Evolutionary conservation across 768 basidiomycete species (phyloP).

Genomic region (Xanthoconium purpureum): DNA sequence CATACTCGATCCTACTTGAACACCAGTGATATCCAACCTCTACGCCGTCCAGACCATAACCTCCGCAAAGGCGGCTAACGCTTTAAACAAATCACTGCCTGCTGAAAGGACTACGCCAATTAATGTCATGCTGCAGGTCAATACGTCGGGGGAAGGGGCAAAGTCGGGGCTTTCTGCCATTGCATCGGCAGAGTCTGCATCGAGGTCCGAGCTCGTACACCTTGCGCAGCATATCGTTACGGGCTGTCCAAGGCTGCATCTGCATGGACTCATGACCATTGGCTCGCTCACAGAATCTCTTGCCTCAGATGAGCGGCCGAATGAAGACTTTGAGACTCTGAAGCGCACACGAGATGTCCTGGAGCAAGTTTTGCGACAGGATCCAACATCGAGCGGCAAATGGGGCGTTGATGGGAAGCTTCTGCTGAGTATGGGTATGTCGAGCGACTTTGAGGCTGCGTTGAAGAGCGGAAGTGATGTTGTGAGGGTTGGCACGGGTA

Average conservation of each 20-base stretch:
- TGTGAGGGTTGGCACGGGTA: slow-evolving; percentile 87
- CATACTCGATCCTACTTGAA: slow-evolving; percentile 2
- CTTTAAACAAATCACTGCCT: slow-evolving; percentile 72
- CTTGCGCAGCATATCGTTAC: slow-evolving; percentile 70
- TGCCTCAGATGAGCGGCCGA: slow-evolving; percentile 37
- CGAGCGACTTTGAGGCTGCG: slow-evolving; percentile 88
- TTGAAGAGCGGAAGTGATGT: slow-evolving; percentile 80
- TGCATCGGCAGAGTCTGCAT: slow-evolving; percentile 27
- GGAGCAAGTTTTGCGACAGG: slow-evolving; percentile 39
- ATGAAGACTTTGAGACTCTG: slow-evolving; percentile 74
- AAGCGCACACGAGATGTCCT: slow-evolving; percentile 62
- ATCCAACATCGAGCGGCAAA: slow-evolving; percentile 18
- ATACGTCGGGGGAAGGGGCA: slow-evolving; percentile 88
- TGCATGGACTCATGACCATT: slow-evolving; percentile 96
- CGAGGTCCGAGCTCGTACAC: slow-evolving; percentile 50
- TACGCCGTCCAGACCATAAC: slow-evolving; percentile 84
- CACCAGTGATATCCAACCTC: slow-evolving; percentile 81
- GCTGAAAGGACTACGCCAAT: slow-evolving; percentile 56
- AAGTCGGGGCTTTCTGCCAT: slow-evolving; percentile 85
- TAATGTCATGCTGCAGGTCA: slow-evolving; percentile 86
- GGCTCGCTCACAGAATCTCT: slow-evolving; percentile 78
- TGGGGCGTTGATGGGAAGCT: slow-evolving; percentile 56
- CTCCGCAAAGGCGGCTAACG: slow-evolving; percentile 74
- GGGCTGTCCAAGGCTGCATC: slow-evolving; percentile 68
- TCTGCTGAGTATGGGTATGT: slow-evolving; percentile 94